phyloP scores from a whole-genome alignment of 306 rosid genomes.

The Lithocarpus polystachyus region DNA sequence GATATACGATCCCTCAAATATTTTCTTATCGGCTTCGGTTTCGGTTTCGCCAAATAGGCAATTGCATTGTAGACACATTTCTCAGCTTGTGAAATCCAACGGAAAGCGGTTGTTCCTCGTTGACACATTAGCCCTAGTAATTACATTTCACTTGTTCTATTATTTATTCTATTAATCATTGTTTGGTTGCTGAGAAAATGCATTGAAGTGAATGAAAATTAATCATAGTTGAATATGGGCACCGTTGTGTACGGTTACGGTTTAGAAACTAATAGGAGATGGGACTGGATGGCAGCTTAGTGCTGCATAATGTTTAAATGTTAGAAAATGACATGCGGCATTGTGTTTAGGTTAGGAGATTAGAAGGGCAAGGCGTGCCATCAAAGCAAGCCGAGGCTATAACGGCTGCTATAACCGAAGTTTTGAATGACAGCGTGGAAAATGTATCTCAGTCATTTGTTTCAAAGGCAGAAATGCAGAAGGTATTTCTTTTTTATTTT shows the following conservation, averaged over 20 bases:
- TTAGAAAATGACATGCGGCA: background rate
- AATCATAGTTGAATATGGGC: background rate
- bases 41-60: constrained; percentile 30
- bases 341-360: constrained; percentile 64
- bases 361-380: constrained; percentile 86
- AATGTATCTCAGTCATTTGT: constrained; percentile 76
- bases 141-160: background rate
- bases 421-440: constrained; percentile 80
- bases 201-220: background rate
- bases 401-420: constrained; percentile 83
- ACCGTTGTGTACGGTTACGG: too few relatives aligned
- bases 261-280: background rate
- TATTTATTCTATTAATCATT: background rate
- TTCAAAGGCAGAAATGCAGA: constrained; percentile 85
- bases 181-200: background rate
- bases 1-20: constrained; percentile 22
- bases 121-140: constrained; percentile 89
- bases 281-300: background rate
- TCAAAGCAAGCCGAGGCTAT: constrained; percentile 90
- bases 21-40: constrained; percentile 20
- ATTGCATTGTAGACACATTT: constrained; percentile 36
- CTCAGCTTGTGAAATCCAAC: constrained; percentile 60
- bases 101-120: constrained; percentile 74
- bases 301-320: background rate
- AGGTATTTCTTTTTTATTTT: constrained; percentile 33